Evolutionary conservation across 108 stramenopile genomes (phyloP).

Genomic region (Cylindrotheca closterium): DNA sequence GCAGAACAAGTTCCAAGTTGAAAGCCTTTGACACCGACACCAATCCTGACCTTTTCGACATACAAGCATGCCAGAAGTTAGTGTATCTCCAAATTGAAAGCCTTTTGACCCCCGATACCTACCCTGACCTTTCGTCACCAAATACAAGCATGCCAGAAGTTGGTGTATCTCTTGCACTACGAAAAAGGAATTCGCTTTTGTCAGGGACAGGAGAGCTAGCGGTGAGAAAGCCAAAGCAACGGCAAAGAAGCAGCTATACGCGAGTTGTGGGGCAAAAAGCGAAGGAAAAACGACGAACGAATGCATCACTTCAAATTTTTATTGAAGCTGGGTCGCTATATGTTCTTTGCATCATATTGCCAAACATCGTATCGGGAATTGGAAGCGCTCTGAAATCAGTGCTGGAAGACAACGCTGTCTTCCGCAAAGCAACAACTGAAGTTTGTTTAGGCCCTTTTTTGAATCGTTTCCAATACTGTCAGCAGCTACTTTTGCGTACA

Average conservation of each 20-base stretch:
- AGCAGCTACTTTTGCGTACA: constrained; percentile 3
- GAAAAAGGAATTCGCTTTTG: constrained; percentile 15
- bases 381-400: constrained; percentile 3
- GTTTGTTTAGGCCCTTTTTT: constrained; percentile 23
- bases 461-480: constrained; percentile 15
- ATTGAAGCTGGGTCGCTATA: constrained; percentile 38
- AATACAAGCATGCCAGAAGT: constrained; percentile 24
- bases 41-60: no score
- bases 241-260: background rate
- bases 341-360: constrained; percentile 34
- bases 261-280: background rate
- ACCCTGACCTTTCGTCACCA: no score
- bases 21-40: no score
- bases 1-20: no score
- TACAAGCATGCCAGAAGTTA: constrained; percentile 24
- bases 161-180: constrained; percentile 23
- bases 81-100: no score
- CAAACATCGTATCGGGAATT: constrained; percentile 16
- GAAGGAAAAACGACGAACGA: constrained; percentile 9
- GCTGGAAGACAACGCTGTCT: constrained; percentile 10
- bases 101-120: no score
- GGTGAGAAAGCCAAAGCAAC: background rate
- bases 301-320: constrained; percentile 29
- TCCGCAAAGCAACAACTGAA: constrained; percentile 11
- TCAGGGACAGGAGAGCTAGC: constrained; percentile 2